Conservation (phyloP, 305 asterid species). For the Nicotiana rustica region DNA sequence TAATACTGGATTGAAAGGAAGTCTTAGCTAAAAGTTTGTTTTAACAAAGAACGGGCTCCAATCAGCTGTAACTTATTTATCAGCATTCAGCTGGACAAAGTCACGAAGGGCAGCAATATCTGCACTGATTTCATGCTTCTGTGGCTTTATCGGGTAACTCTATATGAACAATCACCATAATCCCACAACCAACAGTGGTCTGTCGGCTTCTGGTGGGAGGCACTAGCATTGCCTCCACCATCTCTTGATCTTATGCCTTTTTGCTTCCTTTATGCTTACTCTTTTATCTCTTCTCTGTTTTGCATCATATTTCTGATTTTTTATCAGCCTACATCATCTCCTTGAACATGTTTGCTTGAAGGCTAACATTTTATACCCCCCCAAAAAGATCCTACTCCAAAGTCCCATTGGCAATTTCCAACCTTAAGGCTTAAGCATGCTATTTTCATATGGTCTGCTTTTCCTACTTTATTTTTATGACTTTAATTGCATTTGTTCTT, state of each 20-base stretch:
- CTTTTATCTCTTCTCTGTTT: not conserved
- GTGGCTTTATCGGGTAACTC: not conserved
- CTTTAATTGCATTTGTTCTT: not conserved
- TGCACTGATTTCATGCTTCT: not conserved
- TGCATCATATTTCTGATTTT: not conserved
- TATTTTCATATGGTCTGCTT: not conserved
- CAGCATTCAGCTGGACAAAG: not conserved
- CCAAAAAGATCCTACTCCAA: not conserved
- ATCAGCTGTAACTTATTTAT: not conserved
- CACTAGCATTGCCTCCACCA: not conserved
- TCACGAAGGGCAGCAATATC: not conserved
- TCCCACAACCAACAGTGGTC: not conserved
- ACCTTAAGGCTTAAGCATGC: slow-evolving; percentile 7
- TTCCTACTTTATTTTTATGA: not conserved
- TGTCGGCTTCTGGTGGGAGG: not conserved
- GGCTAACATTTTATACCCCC: not conserved
- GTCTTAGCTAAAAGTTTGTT: not conserved
- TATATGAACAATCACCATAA: not conserved
- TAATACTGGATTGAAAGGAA: not conserved
- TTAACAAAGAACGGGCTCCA: not conserved
- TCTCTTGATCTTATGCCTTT: not conserved
- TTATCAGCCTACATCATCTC: not conserved
- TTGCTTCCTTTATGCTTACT: not conserved
- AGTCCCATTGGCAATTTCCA: not conserved
- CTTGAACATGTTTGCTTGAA: not conserved